Conservation (phyloP, 495 filamentous ascomycete species). For the Xylaria telfairii region DNA sequence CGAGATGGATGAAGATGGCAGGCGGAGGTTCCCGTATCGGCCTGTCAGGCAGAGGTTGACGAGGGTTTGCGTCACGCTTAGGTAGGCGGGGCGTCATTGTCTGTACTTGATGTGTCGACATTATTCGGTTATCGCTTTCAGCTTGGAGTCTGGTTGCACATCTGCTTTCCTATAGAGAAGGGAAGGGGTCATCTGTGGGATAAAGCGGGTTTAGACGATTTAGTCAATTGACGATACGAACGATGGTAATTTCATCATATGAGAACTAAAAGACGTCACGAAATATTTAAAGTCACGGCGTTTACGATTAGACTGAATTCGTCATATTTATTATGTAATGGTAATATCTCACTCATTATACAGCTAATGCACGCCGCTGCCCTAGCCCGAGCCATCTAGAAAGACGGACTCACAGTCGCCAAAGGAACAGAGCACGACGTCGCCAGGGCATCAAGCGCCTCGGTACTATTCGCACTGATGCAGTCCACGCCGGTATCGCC, state of each 20-base stretch:
- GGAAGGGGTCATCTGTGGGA: background rate
- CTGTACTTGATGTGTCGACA: background rate
- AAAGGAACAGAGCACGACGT: conserved; percentile 33
- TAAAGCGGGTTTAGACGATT: background rate
- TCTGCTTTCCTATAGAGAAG: background rate
- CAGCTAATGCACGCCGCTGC: background rate
- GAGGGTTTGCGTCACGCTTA: conserved; percentile 18
- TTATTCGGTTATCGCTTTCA: background rate
- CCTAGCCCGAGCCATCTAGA: background rate
- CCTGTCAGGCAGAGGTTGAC: conserved; percentile 22
- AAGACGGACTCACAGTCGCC: conserved; percentile 35
- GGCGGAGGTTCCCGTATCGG: conserved; percentile 11
- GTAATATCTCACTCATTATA: background rate
- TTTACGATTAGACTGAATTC: background rate
- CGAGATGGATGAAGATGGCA: conserved; percentile 13
- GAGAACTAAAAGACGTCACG: background rate
- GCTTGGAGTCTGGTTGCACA: background rate
- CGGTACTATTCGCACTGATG: conserved; percentile 36
- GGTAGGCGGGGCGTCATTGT: background rate
- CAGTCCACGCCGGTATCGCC: conserved; percentile 59
- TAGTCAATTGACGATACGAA: background rate
- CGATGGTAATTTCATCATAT: background rate
- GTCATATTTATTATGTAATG: background rate
- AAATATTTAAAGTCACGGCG: too few relatives aligned
- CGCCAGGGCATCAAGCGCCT: conserved; percentile 36